These are phyloP conservation scores for Aegilops bicornis DNA, from an alignment of 176 grass and related monocot genomes.

Conservation along the genomic window DNA sequence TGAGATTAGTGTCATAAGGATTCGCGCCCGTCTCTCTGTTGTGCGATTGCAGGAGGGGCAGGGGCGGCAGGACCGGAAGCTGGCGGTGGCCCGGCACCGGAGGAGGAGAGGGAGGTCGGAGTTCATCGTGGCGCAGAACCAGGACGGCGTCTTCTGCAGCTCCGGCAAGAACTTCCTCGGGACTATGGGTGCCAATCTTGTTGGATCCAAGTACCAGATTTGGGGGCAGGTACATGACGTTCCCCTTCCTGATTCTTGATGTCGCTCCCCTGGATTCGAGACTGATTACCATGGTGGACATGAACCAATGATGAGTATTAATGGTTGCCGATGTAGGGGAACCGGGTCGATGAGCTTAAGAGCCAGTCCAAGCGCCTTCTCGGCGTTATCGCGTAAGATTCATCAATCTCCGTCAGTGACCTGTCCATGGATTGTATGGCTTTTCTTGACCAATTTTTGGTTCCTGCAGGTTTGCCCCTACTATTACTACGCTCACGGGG, in stretches of 20 bases:
- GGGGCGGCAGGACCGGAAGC: slow-evolving; percentile 82
- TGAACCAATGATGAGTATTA: not conserved
- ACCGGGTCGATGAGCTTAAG: slow-evolving; percentile 47
- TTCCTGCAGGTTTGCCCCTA: slow-evolving; percentile 66
- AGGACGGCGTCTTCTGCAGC: slow-evolving; percentile 60
- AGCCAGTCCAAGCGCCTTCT: slow-evolving; percentile 72
- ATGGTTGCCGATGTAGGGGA: slow-evolving; percentile 47
- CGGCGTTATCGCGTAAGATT: slow-evolving; percentile 65
- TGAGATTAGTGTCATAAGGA: not conserved
- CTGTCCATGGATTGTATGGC: not conserved
- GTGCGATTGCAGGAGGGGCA: slow-evolving; percentile 66
- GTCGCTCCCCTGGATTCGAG: not conserved
- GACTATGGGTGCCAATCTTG: slow-evolving; percentile 53
- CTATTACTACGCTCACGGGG: slow-evolving; percentile 71
- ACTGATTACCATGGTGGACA: not conserved
- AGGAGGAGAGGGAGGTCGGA: slow-evolving; percentile 71
- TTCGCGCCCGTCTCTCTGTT: no score
- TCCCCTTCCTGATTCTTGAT: not conserved
- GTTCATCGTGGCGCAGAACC: slow-evolving; percentile 84
- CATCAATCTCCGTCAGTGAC: not conserved
- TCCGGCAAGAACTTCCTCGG: slow-evolving; percentile 75
- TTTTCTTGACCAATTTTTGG: slow-evolving; percentile 6
- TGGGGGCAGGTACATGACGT: slow-evolving; percentile 55
- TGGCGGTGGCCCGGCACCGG: slow-evolving; percentile 79
- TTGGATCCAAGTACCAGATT: slow-evolving; percentile 91